Percentiles rank a stretch among this genome's conserved stretches.
Conservation (phyloP, 2,329 filamentous ascomycete species). For the Dactylellina drechsleri region DNA sequence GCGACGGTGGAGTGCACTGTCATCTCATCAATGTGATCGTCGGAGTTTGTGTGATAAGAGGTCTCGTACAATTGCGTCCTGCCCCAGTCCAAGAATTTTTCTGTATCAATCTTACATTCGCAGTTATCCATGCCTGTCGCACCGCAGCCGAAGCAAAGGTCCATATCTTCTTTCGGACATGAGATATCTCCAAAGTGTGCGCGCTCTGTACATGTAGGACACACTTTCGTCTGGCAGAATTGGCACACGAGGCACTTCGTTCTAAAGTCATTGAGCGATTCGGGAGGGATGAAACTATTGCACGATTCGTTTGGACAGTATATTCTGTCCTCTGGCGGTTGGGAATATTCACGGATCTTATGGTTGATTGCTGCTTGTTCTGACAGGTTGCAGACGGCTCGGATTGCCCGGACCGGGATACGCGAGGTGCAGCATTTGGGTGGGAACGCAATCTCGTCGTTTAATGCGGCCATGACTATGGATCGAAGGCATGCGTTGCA, state of each 20-base stretch:
- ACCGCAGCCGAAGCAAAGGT: slow-evolving; percentile 38
- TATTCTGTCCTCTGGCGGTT: slow-evolving; percentile 36
- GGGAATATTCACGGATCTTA: slow-evolving; percentile 51
- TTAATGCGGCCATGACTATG: slow-evolving; percentile 43
- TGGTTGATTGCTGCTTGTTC: slow-evolving; percentile 47
- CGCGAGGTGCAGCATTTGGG: slow-evolving; percentile 51
- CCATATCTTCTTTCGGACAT: slow-evolving; percentile 41
- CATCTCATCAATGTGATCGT: slow-evolving; percentile 40
- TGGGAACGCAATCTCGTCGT: slow-evolving; percentile 52
- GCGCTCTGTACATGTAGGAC: slow-evolving; percentile 24
- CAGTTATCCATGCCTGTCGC: slow-evolving; percentile 23
- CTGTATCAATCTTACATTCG: slow-evolving; percentile 34
- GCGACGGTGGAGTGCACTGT: slow-evolving; percentile 38
- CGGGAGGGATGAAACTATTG: slow-evolving; percentile 39
- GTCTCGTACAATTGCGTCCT: slow-evolving; percentile 50
- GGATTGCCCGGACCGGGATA: slow-evolving; percentile 37
- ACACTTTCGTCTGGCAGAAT: slow-evolving; percentile 50
- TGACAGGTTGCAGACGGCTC: slow-evolving; percentile 39
- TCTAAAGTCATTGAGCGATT: slow-evolving; percentile 49
- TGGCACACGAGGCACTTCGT: slow-evolving; percentile 50
- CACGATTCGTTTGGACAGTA: slow-evolving; percentile 42
- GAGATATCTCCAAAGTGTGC: slow-evolving; percentile 36
- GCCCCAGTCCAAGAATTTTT: slow-evolving; percentile 45
- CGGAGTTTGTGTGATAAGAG: slow-evolving; percentile 12
- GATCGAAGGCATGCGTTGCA: slow-evolving; percentile 48